Evolutionary conservation across 768 basidiomycete genomes (phyloP).

Genomic region (Fomitopsis serialis): DNA sequence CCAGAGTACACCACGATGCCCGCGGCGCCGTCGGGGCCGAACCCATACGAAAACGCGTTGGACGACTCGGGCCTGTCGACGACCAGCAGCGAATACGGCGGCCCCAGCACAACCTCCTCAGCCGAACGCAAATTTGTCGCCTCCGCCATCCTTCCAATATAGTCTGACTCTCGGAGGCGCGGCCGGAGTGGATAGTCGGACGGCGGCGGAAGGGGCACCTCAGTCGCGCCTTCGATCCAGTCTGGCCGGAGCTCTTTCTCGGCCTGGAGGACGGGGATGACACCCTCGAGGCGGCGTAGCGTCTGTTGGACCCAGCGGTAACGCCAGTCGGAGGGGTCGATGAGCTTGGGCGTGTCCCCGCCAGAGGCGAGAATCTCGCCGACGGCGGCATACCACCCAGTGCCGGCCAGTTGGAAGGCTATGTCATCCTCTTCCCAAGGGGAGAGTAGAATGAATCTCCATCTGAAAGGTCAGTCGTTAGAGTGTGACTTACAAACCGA

Average conservation of each 20-base stretch:
- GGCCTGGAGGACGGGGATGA: constrained; percentile 60
- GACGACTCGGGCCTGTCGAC: constrained; percentile 77
- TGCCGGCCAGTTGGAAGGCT: constrained; percentile 72
- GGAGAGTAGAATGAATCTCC: constrained; percentile 83
- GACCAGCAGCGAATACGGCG: constrained; percentile 87
- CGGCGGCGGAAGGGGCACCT: constrained; percentile 71
- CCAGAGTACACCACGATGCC: constrained; percentile 95
- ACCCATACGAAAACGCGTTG: constrained; percentile 96
- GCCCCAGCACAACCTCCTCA: constrained; percentile 58
- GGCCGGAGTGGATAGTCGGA: constrained; percentile 79
- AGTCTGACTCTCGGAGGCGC: constrained; percentile 72
- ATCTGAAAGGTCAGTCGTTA: constrained; percentile 35
- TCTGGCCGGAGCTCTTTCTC: constrained; percentile 50
- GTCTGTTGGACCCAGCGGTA: constrained; percentile 82
- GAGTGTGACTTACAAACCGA: not conserved
- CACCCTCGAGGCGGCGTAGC: constrained; percentile 69
- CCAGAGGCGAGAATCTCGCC: constrained; percentile 69
- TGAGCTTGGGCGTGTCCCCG: constrained; percentile 48
- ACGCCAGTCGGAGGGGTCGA: constrained; percentile 84
- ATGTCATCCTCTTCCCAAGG: constrained; percentile 93
- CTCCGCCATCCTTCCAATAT: constrained; percentile 54
- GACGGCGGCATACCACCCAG: constrained; percentile 85
- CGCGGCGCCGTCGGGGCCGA: constrained; percentile 85
- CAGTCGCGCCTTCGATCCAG: constrained; percentile 48
- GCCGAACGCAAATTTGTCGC: constrained; percentile 40